Evolutionary conservation across 345 rosid species (phyloP).

Genomic region (Eucalyptus grandis): DNA sequence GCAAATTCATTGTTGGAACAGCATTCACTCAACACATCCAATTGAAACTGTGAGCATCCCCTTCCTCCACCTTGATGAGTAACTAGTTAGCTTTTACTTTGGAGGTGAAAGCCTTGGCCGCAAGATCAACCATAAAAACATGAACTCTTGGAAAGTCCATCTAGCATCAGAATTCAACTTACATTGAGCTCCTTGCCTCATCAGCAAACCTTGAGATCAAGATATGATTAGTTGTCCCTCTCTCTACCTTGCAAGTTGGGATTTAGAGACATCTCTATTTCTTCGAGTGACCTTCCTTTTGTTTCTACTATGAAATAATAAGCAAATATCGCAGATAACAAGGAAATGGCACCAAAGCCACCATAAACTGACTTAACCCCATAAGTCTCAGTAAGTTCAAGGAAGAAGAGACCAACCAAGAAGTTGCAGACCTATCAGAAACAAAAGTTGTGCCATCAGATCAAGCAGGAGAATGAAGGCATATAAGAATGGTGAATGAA

Average conservation of each 20-base stretch:
- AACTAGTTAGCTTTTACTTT: neutral
- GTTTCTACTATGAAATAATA: constrained; percentile 49
- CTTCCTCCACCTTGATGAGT: neutral
- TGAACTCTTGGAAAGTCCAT: neutral
- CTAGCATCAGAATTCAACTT: neutral
- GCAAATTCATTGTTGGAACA: neutral
- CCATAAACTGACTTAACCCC: constrained; percentile 56
- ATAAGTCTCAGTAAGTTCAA: constrained; percentile 39
- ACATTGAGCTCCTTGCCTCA: neutral
- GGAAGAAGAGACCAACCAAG: constrained; percentile 72
- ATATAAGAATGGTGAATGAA: neutral
- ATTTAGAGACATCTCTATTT: constrained; percentile 59
- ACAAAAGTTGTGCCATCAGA: neutral
- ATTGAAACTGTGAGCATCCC: neutral
- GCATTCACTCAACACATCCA: neutral
- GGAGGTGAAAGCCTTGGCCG: neutral
- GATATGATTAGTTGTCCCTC: neutral
- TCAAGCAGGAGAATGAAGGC: neutral
- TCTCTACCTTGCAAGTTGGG: constrained; percentile 5
- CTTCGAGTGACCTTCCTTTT: constrained; percentile 69
- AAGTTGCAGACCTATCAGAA: constrained; percentile 52
- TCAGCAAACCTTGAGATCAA: neutral
- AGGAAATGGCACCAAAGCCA: constrained; percentile 46
- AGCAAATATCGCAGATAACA: constrained; percentile 51
- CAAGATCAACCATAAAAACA: neutral